Evolutionary conservation across 2,329 filamentous ascomycete species (phyloP).

Genomic region (Alternaria infectoria): DNA sequence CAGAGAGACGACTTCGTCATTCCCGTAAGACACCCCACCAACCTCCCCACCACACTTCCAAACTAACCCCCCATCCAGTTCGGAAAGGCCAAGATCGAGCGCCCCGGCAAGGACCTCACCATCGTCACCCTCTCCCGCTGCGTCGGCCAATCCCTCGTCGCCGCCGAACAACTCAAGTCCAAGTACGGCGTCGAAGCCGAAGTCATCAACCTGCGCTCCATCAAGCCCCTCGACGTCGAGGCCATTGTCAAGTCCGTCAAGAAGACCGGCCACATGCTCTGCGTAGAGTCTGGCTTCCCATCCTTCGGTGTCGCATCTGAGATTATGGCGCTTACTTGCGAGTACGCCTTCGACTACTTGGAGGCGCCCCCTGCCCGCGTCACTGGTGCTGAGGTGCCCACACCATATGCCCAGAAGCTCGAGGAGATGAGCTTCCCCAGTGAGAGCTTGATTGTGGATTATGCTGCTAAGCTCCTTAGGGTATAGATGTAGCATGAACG

Average conservation of each 20-base stretch:
- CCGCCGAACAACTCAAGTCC: slow-evolving; percentile 90
- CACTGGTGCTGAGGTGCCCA: slow-evolving; percentile 96
- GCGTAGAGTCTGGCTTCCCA: slow-evolving; percentile 94
- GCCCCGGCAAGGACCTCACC: slow-evolving; percentile 92
- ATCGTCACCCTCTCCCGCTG: slow-evolving; percentile 94
- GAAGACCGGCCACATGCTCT: slow-evolving; percentile 93
- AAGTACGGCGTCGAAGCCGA: slow-evolving; percentile 96
- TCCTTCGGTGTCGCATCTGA: slow-evolving; percentile 92
- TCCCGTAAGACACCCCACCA: slow-evolving; percentile 58
- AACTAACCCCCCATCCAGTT: slow-evolving; percentile 55
- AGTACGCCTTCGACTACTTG: slow-evolving; percentile 98
- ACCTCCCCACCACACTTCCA: fast-evolving
- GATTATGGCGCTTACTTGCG: slow-evolving; percentile 92
- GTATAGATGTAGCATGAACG: slow-evolving; percentile 58
- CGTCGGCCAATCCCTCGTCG: slow-evolving; percentile 87
- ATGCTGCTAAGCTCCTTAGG: slow-evolving; percentile 86
- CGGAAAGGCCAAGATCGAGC: slow-evolving; percentile 99
- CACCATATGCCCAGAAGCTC: slow-evolving; percentile 89
- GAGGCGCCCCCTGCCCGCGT: slow-evolving; percentile 91
- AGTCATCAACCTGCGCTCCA: slow-evolving; percentile 95
- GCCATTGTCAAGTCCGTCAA: slow-evolving; percentile 96
- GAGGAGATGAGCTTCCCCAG: slow-evolving; percentile 96
- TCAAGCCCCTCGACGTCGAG: slow-evolving; percentile 96
- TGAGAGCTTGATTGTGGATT: slow-evolving; percentile 84
- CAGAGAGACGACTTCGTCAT: slow-evolving; percentile 97